Conservation (phyloP, 495 filamentous ascomycete species). For the Trichoderma virens region DNA sequence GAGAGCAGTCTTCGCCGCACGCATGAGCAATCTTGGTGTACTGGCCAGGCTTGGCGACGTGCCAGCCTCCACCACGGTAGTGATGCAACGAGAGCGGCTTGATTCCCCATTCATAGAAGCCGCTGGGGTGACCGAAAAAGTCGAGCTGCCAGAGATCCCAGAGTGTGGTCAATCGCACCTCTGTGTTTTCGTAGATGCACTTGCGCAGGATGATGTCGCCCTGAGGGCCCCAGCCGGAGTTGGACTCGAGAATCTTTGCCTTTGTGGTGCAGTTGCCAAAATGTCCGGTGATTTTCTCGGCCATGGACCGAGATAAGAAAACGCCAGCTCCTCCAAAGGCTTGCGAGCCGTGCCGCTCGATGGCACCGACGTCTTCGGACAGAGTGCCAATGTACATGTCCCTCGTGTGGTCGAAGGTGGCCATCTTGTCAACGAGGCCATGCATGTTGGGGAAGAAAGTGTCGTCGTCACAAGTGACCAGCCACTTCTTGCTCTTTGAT, state of each 20-base stretch:
- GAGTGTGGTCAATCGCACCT: slow-evolving; percentile 52
- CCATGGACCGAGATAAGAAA: slow-evolving; percentile 58
- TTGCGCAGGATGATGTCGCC: slow-evolving; percentile 61
- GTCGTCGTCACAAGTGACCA: slow-evolving; percentile 65
- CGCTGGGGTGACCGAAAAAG: slow-evolving; percentile 55
- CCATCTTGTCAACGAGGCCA: slow-evolving; percentile 43
- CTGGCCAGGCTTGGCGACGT: slow-evolving; percentile 47
- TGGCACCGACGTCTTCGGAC: slow-evolving; percentile 62
- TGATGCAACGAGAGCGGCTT: slow-evolving; percentile 60
- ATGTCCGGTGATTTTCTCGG: slow-evolving; percentile 49
- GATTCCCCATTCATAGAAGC: slow-evolving; percentile 60
- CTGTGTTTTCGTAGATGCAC: slow-evolving; percentile 58
- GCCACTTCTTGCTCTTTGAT: slow-evolving; percentile 51
- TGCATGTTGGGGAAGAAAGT: slow-evolving; percentile 66
- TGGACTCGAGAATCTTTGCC: slow-evolving; percentile 41
- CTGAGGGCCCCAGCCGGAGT: slow-evolving; percentile 47
- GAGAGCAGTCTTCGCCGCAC: slow-evolving; percentile 56
- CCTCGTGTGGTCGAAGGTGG: slow-evolving; percentile 44
- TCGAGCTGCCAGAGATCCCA: slow-evolving; percentile 61
- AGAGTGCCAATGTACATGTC: slow-evolving; percentile 60
- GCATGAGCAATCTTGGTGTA: slow-evolving; percentile 58
- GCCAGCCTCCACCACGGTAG: slow-evolving; percentile 50
- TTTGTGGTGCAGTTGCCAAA: slow-evolving; percentile 47
- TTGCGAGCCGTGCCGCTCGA: slow-evolving; percentile 59
- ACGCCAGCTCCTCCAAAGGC: slow-evolving; percentile 68